Evolutionary conservation across 169 alveolate genomes (phyloP), one percentile per base, ranked within the genome.

Genomic region (Theileria sp.): DNA sequence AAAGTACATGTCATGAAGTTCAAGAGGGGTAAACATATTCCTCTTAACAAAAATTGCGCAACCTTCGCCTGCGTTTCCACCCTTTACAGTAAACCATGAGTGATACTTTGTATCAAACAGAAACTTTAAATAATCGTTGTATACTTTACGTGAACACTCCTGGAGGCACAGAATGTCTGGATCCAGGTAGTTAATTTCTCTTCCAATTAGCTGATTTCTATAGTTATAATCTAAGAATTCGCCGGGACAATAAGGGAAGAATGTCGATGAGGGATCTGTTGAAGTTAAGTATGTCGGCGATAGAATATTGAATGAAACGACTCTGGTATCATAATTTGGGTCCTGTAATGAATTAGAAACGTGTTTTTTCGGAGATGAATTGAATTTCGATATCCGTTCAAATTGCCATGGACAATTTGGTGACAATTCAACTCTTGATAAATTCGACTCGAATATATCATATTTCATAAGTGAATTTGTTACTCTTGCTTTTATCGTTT

Each of bases 181-280:
- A 8, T 70, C 50, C 26, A 84, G 21, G 70, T 74, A 21, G 28
- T 67, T 30, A 2, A 84, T 76, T 51, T 84, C 90, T 8, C 90
- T 8, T 8, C 77, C 77, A 15, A 84, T 84, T 10, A 84, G 75
- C 44, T 80, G 90, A 9, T 70, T 84, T 21, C 90, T 72, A 36
- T 78, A 77, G 68, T 71, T 70, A 36, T 66, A 51, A 25, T 77
- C 86, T 25, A 84, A 51, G 75, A 69, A 76, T 58, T 84, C 90
- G 3, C 54, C 73, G n/a, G 80, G 51, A 34, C 90, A 84, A 73
- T 84, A 84, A 0, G 90, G 90, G 61, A 84, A 84, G 79, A 84
- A 84, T 58, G 78, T 25, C 1, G 70, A 64, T 1, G 77, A 77
- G 17, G 90, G 58, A n/a, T 84, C 90, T 15, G 77, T 60, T 34